Conservation (phyloP, 2,329 filamentous ascomycete species). For the Apiospora koreana region DNA sequence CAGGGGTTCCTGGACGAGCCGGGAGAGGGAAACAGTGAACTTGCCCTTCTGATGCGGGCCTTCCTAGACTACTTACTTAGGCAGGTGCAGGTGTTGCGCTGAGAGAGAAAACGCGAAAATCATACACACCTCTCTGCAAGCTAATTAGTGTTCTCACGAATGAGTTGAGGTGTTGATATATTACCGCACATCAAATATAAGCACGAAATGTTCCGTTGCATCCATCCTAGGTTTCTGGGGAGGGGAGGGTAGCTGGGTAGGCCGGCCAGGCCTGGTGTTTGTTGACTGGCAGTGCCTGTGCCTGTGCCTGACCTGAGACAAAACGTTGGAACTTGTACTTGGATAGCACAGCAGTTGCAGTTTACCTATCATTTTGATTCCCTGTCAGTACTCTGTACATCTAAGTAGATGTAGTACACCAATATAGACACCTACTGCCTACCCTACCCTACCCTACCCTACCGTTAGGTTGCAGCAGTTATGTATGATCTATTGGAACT, state of each 20-base stretch:
- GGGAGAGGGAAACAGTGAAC: not conserved
- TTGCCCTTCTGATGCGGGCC: not conserved
- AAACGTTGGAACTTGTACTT: constrained; percentile 1
- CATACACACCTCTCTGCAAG: not conserved
- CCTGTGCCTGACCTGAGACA: not conserved
- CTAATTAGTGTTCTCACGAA: not conserved
- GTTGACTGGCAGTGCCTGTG: not conserved
- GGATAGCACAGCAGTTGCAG: not conserved
- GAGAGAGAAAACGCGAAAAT: not conserved
- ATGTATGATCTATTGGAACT: not conserved
- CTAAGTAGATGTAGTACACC: not conserved
- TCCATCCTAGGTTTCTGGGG: not conserved
- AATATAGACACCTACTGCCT: too few species aligned
- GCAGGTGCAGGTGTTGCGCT: not conserved
- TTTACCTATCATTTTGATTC: not conserved
- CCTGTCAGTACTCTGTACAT: not conserved
- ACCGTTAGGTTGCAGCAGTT: not conserved
- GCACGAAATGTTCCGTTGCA: not conserved
- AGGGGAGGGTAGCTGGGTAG: not conserved
- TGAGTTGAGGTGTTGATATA: not conserved
- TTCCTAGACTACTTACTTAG: not conserved
- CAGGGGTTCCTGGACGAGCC: not conserved
- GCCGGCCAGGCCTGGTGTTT: not conserved
- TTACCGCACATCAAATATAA: not conserved
- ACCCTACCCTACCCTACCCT: too few species aligned